Evolutionary conservation across 306 rosid genomes (phyloP).

Genomic region (Medicago ruthenica): DNA sequence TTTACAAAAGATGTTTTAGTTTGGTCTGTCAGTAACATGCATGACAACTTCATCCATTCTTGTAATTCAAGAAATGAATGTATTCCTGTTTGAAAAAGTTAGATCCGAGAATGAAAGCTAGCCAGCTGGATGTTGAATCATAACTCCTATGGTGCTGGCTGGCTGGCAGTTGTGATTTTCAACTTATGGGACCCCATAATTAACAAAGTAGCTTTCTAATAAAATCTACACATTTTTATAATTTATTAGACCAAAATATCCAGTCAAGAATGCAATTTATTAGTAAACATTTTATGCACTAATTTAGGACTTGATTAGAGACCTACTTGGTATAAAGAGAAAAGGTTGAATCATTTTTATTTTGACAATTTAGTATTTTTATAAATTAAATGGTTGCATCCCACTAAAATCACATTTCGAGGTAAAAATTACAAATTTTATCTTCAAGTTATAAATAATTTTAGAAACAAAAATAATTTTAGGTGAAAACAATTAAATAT

Average conservation of each 20-base stretch:
- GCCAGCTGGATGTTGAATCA: constrained; percentile 57
- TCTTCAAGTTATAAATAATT: no score
- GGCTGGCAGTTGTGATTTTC: constrained; percentile 42
- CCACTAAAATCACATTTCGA: no score
- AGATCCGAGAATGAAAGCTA: constrained; percentile 45
- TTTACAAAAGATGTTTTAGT: constrained; percentile 30
- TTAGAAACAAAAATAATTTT: no score
- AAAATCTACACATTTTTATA: background rate
- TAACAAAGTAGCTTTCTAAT: constrained; percentile 45
- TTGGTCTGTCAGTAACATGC: constrained; percentile 28
- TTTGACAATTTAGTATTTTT: background rate
- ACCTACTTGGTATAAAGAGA: background rate
- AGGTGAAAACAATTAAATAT: no score
- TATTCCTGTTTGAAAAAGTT: constrained; percentile 39
- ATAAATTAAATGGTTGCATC: background rate
- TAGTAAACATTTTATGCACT: background rate
- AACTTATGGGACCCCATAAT: constrained; percentile 41
- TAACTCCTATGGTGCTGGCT: constrained; percentile 27
- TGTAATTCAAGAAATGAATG: constrained; percentile 45
- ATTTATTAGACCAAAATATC: constrained; percentile 37
- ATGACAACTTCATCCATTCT: constrained; percentile 31
- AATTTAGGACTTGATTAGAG: constrained; percentile 26
- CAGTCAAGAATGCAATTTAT: background rate
- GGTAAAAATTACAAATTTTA: no score
- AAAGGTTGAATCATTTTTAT: background rate